Percentiles rank a stretch among this genome's conserved stretches.
These are phyloP conservation scores for Globisporangium heterothallicum DNA, from an alignment of 352 stramenopile species.

Conservation along the genomic window DNA sequence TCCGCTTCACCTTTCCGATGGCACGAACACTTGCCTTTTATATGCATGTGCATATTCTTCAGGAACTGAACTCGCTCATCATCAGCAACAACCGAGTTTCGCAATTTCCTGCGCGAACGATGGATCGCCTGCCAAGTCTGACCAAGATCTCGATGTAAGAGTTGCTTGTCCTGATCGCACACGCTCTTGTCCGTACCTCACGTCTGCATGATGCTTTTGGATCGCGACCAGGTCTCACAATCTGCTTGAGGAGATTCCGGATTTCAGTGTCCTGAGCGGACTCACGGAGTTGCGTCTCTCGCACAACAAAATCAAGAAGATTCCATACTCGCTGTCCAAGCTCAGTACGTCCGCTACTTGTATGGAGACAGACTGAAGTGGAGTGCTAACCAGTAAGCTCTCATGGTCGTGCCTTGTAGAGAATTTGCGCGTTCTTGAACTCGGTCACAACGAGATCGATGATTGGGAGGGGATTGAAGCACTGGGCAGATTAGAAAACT, in stretches of 20 bases:
- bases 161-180: too few relatives aligned
- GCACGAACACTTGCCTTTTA: background rate
- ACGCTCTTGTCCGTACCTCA: too few relatives aligned
- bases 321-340: constrained; percentile 55
- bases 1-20: too few relatives aligned
- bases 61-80: constrained; percentile 82
- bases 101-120: constrained; percentile 46
- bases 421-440: constrained; percentile 75
- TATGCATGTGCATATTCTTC: background rate
- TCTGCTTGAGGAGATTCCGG: constrained; percentile 62
- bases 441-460: constrained; percentile 80
- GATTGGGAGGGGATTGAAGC: constrained; percentile 74
- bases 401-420: constrained; percentile 24
- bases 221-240: constrained; percentile 63
- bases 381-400: background rate
- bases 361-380: background rate
- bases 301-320: constrained; percentile 70
- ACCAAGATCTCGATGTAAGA: constrained; percentile 85
- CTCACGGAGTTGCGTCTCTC: constrained; percentile 78
- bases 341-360: constrained; percentile 38
- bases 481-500: constrained; percentile 43
- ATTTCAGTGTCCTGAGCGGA: constrained; percentile 54
- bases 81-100: constrained; percentile 82
- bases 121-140: constrained; percentile 64
- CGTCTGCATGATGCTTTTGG: background rate